phyloP scores from a whole-genome alignment of 441 rosid genomes.

The Populus trichocarpa region DNA sequence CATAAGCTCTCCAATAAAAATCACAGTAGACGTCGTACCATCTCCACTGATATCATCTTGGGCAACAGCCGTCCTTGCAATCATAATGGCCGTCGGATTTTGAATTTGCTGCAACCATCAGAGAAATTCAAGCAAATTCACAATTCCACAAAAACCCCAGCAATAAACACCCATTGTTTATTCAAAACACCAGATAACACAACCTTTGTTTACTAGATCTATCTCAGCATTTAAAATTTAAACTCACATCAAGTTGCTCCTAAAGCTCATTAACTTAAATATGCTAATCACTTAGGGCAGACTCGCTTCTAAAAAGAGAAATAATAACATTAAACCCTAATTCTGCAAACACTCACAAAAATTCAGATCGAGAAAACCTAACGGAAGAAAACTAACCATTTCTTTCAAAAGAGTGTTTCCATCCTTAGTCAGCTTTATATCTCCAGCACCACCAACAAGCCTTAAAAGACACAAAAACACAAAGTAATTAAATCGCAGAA shows the following conservation, averaged over 20 bases:
- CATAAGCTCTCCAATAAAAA: slow-evolving; percentile 98
- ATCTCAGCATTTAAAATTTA: background rate
- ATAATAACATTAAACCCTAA: background rate
- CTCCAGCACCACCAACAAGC: slow-evolving; percentile 99
- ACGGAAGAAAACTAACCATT: slow-evolving; percentile 49
- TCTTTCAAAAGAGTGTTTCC: slow-evolving; percentile 95
- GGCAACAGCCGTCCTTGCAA: slow-evolving; percentile 96
- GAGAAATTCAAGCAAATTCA: background rate
- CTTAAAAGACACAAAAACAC: slow-evolving; percentile 25
- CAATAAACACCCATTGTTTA: background rate
- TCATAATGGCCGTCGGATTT: slow-evolving; percentile 94
- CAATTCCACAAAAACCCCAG: slow-evolving; percentile 25
- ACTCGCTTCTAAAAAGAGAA: background rate
- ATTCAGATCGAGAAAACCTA: background rate
- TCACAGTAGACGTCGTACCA: slow-evolving; percentile 93
- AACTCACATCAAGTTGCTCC: background rate
- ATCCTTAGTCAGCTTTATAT: slow-evolving; percentile 95
- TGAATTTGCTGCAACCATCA: slow-evolving; percentile 81
- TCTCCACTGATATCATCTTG: slow-evolving; percentile 96
- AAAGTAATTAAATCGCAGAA: background rate
- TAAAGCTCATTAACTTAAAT: background rate
- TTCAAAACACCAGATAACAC: slow-evolving; percentile 19
- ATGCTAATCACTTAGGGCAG: background rate
- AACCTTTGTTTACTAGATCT: background rate
- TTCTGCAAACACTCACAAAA: background rate